phyloP scores from a whole-genome alignment of 163 green algal species.

The Chlamydomonas reinhardtii region DNA sequence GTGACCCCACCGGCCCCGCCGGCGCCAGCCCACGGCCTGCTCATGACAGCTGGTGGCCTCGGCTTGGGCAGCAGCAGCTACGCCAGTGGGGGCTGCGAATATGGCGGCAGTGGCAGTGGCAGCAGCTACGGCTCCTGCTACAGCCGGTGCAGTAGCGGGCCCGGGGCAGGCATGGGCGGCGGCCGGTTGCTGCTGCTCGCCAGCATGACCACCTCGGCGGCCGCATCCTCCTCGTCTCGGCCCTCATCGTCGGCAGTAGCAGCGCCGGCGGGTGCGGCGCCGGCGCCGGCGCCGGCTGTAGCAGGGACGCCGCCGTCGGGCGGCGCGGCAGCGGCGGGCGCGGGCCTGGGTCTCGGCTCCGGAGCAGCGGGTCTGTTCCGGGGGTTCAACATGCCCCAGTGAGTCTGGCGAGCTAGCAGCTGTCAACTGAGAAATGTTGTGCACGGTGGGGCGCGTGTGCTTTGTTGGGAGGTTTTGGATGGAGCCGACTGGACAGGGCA shows the following conservation, averaged over 20 bases:
- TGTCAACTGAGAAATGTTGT: too few species aligned
- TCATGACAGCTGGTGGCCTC: too few species aligned
- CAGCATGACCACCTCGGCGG: constrained; percentile 27
- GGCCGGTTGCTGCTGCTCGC: constrained; percentile 12
- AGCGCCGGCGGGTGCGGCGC: neutral
- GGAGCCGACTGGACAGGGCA: too few species aligned
- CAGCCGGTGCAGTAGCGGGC: neutral
- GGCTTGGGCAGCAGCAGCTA: neutral
- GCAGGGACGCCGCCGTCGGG: too few species aligned
- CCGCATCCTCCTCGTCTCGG: neutral
- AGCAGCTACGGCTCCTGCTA: neutral
- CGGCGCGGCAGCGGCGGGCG: neutral
- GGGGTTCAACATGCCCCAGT: constrained; percentile 39
- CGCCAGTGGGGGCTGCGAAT: neutral
- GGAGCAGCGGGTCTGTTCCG: neutral
- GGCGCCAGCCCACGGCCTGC: too few species aligned
- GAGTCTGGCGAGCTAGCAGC: neutral
- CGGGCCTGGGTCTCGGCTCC: neutral
- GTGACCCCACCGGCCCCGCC: too few species aligned
- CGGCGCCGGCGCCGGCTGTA: neutral
- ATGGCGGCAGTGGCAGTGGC: neutral
- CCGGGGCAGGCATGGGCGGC: neutral
- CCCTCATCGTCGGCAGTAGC: neutral
- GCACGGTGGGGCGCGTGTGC: too few species aligned
- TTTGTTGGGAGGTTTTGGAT: too few species aligned